These are phyloP conservation scores for Ophiostoma montium DNA, from an alignment of 2,329 filamentous ascomycete genomes.

Conservation along the genomic window DNA sequence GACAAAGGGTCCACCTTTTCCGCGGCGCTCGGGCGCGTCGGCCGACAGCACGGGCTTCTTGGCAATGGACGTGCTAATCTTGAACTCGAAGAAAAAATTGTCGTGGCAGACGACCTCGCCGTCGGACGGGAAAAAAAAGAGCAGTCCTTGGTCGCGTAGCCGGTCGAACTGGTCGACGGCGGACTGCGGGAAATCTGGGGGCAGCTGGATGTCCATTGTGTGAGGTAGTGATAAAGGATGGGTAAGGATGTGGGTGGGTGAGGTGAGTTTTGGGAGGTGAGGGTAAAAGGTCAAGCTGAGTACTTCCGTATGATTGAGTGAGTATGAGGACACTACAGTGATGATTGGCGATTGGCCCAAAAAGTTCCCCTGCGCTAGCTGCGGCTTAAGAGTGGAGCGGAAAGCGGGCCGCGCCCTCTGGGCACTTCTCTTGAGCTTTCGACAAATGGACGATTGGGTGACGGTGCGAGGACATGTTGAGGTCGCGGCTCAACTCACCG, in stretches of 20 bases:
- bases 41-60: slow-evolving; percentile 13
- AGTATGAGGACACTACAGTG: too few species aligned
- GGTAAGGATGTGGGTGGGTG: too few species aligned
- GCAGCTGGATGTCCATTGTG: slow-evolving; percentile 8
- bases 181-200: slow-evolving; percentile 8
- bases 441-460: too few species aligned
- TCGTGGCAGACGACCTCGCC: slow-evolving; percentile 9
- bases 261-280: not conserved
- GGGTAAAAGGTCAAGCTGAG: not conserved
- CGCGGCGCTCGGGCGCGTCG: slow-evolving; percentile 16
- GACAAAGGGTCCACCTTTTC: slow-evolving; percentile 16
- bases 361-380: too few species aligned
- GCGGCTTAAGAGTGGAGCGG: too few species aligned
- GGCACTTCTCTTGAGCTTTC: too few species aligned
- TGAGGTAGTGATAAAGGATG: not conserved
- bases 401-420: too few species aligned
- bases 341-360: too few species aligned
- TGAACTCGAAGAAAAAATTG: slow-evolving; percentile 17
- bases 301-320: too few species aligned
- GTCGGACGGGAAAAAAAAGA: slow-evolving; percentile 11
- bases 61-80: slow-evolving; percentile 15
- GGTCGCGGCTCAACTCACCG: too few species aligned
- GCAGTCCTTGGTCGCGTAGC: slow-evolving; percentile 8
- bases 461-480: too few species aligned
- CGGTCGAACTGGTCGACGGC: slow-evolving; percentile 12